phyloP scores from a whole-genome alignment of 176 grass and related monocot genomes.

The Poa annua region DNA sequence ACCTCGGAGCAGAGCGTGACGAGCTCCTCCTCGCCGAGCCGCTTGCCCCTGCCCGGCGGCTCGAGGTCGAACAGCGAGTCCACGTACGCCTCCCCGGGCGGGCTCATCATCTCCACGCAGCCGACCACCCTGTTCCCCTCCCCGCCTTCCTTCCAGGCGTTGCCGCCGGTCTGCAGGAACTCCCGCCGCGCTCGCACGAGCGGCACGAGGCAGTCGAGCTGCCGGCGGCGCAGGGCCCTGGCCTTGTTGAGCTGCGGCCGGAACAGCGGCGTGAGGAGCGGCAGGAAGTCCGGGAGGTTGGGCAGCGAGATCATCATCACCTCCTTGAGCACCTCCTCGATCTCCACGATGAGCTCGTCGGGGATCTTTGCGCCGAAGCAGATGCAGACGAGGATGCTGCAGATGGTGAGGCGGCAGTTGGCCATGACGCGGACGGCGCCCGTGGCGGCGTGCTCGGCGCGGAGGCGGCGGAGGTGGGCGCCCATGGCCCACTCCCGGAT shows the following conservation, averaged over 20 bases:
- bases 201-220: conserved; percentile 74
- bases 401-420: conserved; percentile 84
- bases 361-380: conserved; percentile 93
- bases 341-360: conserved; percentile 66
- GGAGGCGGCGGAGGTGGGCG: conserved; percentile 74
- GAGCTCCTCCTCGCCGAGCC: conserved; percentile 82
- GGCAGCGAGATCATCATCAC: conserved; percentile 91
- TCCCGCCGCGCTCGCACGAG: conserved; percentile 66
- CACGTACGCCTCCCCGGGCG: conserved; percentile 83
- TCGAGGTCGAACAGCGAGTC: conserved; percentile 93
- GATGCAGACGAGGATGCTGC: conserved; percentile 97
- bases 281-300: conserved; percentile 91
- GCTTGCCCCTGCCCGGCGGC: conserved; percentile 62
- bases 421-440: conserved; percentile 62
- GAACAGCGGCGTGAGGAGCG: conserved; percentile 81
- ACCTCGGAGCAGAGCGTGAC: conserved; percentile 98
- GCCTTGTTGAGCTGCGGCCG: conserved; percentile 62
- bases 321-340: conserved; percentile 97
- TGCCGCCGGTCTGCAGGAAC: conserved; percentile 60
- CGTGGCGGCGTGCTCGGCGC: conserved; percentile 45
- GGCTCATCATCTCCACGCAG: conserved; percentile 76
- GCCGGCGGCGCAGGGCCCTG: conserved; percentile 55
- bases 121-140: conserved; percentile 25
- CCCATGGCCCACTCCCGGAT: conserved; percentile 90
- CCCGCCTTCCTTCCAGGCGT: not conserved